Conservation (phyloP, 2,329 filamentous ascomycete species). For the Ophiostoma novo-ulmi region DNA sequence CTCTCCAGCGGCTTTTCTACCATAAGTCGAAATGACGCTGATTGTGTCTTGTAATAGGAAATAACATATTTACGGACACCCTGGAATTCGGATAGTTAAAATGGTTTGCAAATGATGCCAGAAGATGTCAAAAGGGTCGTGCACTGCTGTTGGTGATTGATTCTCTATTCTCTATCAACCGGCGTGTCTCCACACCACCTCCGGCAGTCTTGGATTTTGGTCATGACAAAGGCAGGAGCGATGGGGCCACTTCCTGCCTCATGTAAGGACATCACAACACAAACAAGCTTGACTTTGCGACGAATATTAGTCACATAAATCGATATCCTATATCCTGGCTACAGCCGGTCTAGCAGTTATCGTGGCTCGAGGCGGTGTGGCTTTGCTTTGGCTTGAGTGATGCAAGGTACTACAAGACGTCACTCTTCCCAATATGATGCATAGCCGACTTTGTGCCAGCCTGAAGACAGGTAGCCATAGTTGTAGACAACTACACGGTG, state of each 20-base stretch:
- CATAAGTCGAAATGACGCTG: no score
- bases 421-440: background rate
- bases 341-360: background rate
- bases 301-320: background rate
- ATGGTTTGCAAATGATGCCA: no score
- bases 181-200: conserved; percentile 7
- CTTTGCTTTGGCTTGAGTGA: background rate
- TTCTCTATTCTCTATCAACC: background rate
- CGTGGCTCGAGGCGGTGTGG: background rate
- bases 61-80: no score
- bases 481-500: background rate
- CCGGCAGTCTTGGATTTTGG: background rate
- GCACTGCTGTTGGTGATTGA: background rate
- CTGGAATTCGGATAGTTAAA: no score
- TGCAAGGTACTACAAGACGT: background rate
- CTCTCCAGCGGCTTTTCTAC: background rate
- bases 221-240: background rate
- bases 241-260: background rate
- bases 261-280: background rate
- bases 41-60: no score
- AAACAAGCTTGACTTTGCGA: background rate
- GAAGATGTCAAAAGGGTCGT: background rate
- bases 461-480: background rate
- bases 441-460: background rate
- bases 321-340: background rate